Base-by-base conservation (phyloP, 495 filamentous ascomycete genomes). In the Usnea hakonensis region DNA sequence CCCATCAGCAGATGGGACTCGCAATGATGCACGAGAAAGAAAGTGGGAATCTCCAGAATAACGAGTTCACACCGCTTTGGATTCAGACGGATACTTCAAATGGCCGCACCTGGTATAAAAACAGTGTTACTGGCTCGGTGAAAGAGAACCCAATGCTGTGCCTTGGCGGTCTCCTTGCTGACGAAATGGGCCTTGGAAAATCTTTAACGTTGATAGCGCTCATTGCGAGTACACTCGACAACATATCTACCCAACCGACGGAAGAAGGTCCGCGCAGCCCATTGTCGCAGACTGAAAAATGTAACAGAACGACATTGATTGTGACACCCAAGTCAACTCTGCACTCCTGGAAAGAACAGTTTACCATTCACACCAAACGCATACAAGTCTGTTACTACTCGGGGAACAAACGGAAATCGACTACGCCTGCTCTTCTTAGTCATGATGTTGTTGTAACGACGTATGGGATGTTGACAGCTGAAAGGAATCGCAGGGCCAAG, bases 231-330 rank as follows among this genome's bases (percentile, higher is more conserved):
- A 65, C 55, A 32, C 57, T 57, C 13, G 56, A 58, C n/a, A 28
- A 23, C 2, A 58, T 46, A 38, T 23, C 56, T 32, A 46, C 2
- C 26, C 16, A 26, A 32, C 8, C 16, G 36, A 13, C 26, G 33
- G 14, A 41, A 17, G 37, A 32, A 4, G 9, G 36, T 14, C 43
- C 43, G n/a, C 46, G 54, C 64, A 50, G 2, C 57, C 52, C 58
- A 26, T 67, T 72, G 5, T n/a, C n/a, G 23, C 36, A 38, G 23
- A 26, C 19, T n/a, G 40, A 58, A 28, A 30, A 58, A 32, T 58
- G 32, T 38, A 58, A 58, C n/a, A 73, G 65, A 57, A 65, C 75
- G 5, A 80, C 77, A 10, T 63, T 80, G 28, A 68, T 80, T 0
- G 62, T 80, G 55, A 75, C 72, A 3, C 74, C 78, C 2, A 73